phyloP scores from a whole-genome alignment of 176 grass and related monocot genomes.

The Avena sativa region DNA sequence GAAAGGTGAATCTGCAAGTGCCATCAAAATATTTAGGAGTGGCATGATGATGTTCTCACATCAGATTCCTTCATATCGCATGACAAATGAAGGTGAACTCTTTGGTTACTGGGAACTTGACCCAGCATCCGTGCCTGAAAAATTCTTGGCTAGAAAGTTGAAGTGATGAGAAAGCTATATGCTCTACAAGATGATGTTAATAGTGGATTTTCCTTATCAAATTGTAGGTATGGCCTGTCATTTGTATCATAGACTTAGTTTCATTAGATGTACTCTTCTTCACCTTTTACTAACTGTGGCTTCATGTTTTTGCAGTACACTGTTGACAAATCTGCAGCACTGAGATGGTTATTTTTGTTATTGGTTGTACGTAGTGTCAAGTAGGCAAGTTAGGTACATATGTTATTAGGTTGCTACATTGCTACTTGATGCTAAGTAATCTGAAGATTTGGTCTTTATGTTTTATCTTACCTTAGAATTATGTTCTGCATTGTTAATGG shows the following conservation, averaged over 20 bases:
- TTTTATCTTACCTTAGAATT: neutral
- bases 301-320: slow-evolving; percentile 33
- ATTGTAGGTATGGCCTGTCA: neutral
- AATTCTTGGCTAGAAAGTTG: slow-evolving; percentile 34
- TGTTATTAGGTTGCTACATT: neutral
- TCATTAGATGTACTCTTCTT: slow-evolving; percentile 16
- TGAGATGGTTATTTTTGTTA: neutral
- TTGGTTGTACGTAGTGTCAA: slow-evolving; percentile 5
- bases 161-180: slow-evolving; percentile 3
- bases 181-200: neutral
- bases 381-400: neutral
- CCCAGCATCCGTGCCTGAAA: slow-evolving; percentile 60
- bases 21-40: slow-evolving; percentile 40
- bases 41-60: slow-evolving; percentile 74
- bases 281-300: neutral
- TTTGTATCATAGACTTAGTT: neutral
- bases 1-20: slow-evolving; percentile 11
- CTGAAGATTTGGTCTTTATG: neutral
- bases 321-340: slow-evolving; percentile 14
- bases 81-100: slow-evolving; percentile 52
- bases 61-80: slow-evolving; percentile 60
- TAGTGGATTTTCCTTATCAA: slow-evolving; percentile 9
- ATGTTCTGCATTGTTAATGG: neutral
- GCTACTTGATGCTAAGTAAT: slow-evolving; percentile 14
- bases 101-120: slow-evolving; percentile 73